Base-by-base conservation (phyloP, 257 asterid species). In the Solanum tarijense region DNA sequence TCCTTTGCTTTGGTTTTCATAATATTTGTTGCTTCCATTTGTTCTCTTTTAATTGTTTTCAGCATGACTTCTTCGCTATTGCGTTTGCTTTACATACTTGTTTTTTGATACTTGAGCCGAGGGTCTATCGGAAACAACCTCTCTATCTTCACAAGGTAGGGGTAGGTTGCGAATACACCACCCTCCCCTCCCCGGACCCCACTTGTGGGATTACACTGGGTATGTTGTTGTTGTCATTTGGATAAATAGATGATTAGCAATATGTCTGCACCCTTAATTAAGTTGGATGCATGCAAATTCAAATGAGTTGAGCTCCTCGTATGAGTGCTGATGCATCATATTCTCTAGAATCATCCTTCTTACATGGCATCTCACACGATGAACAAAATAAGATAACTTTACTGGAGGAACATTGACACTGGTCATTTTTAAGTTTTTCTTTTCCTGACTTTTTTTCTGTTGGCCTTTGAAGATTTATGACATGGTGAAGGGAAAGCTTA, bases 401-500 rank as follows among this genome's bases (percentile, higher is more conserved):
- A 82, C 18, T 48, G 12, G 43, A 82, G 69, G 69, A 82, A 35
- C 69, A 48, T 82, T 48, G 85, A 52, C 41, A 81, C 27, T 72
- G 31, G 21, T 65, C 81, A 48, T 43, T 83, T 84, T 38, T 31
- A 83, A 18, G 41, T 29, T 68, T 18, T 46, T 88, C 81, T 23
- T 88, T 89, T 74, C 52, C 23, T 87, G 62, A 90, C 85, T 20
- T 48, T 72, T 52, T 75, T 90, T 82, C 84, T 86, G 87, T 88
- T 88, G 85, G 87, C 82, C 86, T 39, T 88, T 76, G 93, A 89
- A 92, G 97, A 88, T 92, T 83, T 89, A 91, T 90, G 89, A 89
- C 86, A 96, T 96, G 99, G 98, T 87, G 76, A 96, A 93, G 92
- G 95, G 96, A 90, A 96, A 95, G 93, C 99, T 96, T 89, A 96